These are phyloP conservation scores for Globisporangium yorkense DNA, from an alignment of 352 stramenopile genomes.

Conservation along the genomic window DNA sequence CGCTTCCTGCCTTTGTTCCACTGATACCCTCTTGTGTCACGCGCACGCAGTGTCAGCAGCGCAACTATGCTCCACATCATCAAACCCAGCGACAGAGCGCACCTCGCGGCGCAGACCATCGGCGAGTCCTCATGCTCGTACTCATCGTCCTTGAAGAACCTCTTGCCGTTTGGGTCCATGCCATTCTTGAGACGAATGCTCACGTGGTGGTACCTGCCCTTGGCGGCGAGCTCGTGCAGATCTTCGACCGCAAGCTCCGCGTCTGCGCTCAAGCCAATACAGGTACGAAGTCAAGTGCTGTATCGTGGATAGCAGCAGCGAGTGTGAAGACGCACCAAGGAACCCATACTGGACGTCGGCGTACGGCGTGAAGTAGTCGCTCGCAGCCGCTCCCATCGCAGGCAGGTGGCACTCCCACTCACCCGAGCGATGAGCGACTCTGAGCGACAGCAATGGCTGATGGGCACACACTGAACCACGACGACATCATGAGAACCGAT, in stretches of 20 bases:
- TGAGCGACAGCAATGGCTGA: too few relatives aligned
- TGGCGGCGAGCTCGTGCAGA: slow-evolving; percentile 40
- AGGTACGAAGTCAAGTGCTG: neutral
- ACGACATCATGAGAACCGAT: too few relatives aligned
- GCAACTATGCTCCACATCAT: too few relatives aligned
- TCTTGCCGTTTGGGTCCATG: slow-evolving; percentile 48
- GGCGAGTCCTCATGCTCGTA: slow-evolving; percentile 45
- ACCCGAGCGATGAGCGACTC: too few relatives aligned
- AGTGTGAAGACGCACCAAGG: slow-evolving; percentile 15
- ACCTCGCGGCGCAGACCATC: slow-evolving; percentile 60
- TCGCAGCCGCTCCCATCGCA: slow-evolving; percentile 43
- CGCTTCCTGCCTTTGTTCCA: slow-evolving; percentile 41
- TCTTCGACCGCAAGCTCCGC: slow-evolving; percentile 44
- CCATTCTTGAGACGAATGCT: slow-evolving; percentile 45
- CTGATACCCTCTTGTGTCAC: slow-evolving; percentile 20
- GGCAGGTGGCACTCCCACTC: neutral
- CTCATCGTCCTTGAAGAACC: slow-evolving; percentile 32
- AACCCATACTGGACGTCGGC: slow-evolving; percentile 55
- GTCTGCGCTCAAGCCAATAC: slow-evolving; percentile 16
- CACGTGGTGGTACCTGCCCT: slow-evolving; percentile 34
- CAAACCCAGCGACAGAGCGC: neutral
- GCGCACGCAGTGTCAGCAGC: neutral
- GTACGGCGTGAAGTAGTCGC: slow-evolving; percentile 48
- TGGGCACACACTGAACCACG: too few relatives aligned
- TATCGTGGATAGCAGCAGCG: too few relatives aligned